Conservation (phyloP, 345 rosid genomes). For the Eucalyptus regnans region DNA sequence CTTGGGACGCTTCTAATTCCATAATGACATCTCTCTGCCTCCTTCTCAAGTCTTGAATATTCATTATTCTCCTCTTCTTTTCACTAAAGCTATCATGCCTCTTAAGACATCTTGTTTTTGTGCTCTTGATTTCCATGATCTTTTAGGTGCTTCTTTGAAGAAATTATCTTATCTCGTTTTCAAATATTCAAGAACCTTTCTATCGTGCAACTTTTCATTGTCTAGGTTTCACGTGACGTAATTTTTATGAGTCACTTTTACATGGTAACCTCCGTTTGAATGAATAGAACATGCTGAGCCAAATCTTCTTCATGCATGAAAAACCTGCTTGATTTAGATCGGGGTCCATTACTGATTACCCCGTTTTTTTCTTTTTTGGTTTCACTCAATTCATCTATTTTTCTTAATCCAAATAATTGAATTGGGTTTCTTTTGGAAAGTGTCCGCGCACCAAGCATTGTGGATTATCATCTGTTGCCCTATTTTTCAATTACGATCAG, state of each 20-base stretch:
- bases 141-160: not conserved
- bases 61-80: not conserved
- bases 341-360: too few species aligned
- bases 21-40: not conserved
- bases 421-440: too few species aligned
- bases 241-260: not conserved
- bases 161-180: not conserved
- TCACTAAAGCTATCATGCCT: not conserved
- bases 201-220: not conserved
- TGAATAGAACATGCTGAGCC: too few species aligned
- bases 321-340: too few species aligned
- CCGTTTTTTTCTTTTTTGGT: too few species aligned
- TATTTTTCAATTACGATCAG: not conserved
- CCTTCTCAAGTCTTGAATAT: not conserved
- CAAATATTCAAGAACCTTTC: not conserved
- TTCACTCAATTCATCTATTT: too few species aligned
- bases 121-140: not conserved
- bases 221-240: not conserved
- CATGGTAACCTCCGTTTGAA: not conserved
- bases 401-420: too few species aligned
- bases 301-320: too few species aligned
- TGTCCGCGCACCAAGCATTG: too few species aligned
- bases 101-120: not conserved
- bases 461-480: not conserved
- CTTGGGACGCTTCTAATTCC: not conserved